Percentiles rank a stretch among this genome's conserved stretches.
phyloP scores from a whole-genome alignment of 2,329 filamentous ascomycete genomes.

The Pseudomassariella vexata region DNA sequence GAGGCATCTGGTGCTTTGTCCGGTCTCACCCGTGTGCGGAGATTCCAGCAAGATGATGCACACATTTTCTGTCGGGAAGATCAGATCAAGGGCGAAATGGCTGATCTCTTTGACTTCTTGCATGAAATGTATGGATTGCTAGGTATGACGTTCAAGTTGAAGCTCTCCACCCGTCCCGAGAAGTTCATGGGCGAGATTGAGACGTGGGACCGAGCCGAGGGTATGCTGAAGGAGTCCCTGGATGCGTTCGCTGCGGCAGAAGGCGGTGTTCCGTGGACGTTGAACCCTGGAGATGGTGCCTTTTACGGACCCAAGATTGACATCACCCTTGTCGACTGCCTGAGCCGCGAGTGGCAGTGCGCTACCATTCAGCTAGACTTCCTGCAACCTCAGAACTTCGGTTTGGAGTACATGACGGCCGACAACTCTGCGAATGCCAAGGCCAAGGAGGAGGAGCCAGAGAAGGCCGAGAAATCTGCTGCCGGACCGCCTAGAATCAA shows the following conservation, averaged over 20 bases:
- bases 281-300: constrained; percentile 91
- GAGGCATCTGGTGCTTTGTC: constrained; percentile 77
- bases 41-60: constrained; percentile 87
- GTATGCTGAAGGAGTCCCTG: constrained; percentile 71
- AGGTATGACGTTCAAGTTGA: constrained; percentile 87
- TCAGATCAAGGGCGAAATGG: constrained; percentile 58
- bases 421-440: constrained; percentile 54
- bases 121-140: constrained; percentile 69
- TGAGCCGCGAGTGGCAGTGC: constrained; percentile 80
- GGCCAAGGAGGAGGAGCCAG: constrained; percentile 25
- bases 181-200: constrained; percentile 82
- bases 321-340: constrained; percentile 84
- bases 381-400: constrained; percentile 79
- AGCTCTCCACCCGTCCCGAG: constrained; percentile 84
- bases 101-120: constrained; percentile 65
- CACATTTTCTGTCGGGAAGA: constrained; percentile 76
- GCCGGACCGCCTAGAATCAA: constrained; percentile 23
- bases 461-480: no score
- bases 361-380: constrained; percentile 95
- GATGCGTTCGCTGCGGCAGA: constrained; percentile 62
- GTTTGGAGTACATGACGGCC: constrained; percentile 77
- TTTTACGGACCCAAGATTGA: constrained; percentile 99
- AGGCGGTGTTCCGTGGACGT: constrained; percentile 67
- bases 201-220: constrained; percentile 86
- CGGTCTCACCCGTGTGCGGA: constrained; percentile 75